Evolutionary conservation across 257 asterid genomes (phyloP).

Genomic region (Forsythia suspensa): DNA sequence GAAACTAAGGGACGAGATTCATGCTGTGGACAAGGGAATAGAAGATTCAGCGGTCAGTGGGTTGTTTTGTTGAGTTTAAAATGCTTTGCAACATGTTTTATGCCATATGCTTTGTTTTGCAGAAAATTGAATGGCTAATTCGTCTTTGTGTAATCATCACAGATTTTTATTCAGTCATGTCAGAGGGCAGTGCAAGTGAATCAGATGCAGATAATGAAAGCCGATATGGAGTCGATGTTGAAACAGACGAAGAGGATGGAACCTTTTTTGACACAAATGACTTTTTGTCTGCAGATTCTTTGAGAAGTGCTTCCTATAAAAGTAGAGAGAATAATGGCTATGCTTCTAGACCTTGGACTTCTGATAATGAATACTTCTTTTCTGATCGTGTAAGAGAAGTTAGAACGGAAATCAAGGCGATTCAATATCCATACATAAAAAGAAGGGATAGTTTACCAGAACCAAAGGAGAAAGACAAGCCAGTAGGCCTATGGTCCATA

Average conservation of each 20-base stretch:
- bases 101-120: slow-evolving; percentile 13
- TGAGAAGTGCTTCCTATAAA: slow-evolving; percentile 88
- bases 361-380: slow-evolving; percentile 58
- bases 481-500: slow-evolving; percentile 94
- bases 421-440: slow-evolving; percentile 67
- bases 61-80: slow-evolving; percentile 15
- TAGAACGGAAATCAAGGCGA: slow-evolving; percentile 54
- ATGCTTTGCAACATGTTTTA: slow-evolving; percentile 4
- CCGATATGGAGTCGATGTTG: slow-evolving; percentile 75
- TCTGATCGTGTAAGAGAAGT: slow-evolving; percentile 56
- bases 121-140: slow-evolving; percentile 6
- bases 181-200: slow-evolving; percentile 93
- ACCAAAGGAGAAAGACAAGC: slow-evolving; percentile 96
- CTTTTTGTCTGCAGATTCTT: slow-evolving; percentile 77
- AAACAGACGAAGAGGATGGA: slow-evolving; percentile 90
- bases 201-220: slow-evolving; percentile 93
- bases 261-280: slow-evolving; percentile 88
- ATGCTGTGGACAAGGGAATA: slow-evolving; percentile 81
- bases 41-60: slow-evolving; percentile 94
- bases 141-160: slow-evolving; percentile 24
- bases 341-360: slow-evolving; percentile 50
- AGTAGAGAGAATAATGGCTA: slow-evolving; percentile 72
- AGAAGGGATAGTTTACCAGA: slow-evolving; percentile 88
- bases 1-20: slow-evolving; percentile 97
- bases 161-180: slow-evolving; percentile 96